Conservation (phyloP, 2,329 filamentous ascomycete species). For the Pestalotiopsis sp. region DNA sequence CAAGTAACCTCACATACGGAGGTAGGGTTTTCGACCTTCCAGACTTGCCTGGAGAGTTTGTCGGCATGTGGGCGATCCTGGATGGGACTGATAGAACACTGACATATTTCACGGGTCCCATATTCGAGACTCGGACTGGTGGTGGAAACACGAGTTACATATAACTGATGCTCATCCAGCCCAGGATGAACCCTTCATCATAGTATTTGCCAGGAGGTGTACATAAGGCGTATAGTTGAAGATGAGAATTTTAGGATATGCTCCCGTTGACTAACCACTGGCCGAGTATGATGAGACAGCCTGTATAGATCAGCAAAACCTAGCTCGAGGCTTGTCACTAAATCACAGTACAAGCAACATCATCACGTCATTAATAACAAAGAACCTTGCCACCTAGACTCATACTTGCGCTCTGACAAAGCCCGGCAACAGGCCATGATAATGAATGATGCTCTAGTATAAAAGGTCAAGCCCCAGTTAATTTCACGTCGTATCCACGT, state of each 20-base stretch:
- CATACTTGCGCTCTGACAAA: background rate
- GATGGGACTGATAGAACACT: background rate
- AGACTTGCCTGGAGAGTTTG: background rate
- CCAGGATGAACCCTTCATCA: background rate
- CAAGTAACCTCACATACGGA: background rate
- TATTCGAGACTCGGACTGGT: constrained; percentile 2
- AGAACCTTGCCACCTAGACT: background rate
- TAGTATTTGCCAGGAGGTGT: background rate
- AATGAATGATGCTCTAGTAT: background rate
- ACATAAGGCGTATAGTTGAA: no score
- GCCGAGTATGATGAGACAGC: no score
- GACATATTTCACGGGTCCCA: constrained; percentile 9
- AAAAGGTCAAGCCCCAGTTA: background rate
- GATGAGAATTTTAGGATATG: no score
- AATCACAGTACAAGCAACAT: no score
- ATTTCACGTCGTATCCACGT: background rate
- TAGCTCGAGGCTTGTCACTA: no score
- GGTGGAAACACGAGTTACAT: background rate
- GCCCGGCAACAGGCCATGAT: background rate
- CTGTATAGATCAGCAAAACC: no score
- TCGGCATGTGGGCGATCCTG: constrained; percentile 8
- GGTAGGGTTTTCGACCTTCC: background rate
- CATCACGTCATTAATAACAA: background rate
- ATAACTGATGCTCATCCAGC: no score
- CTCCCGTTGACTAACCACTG: no score